Base-by-base conservation (phyloP, 2,329 filamentous ascomycete genomes). In the Exophiala phaeomuriformis region DNA sequence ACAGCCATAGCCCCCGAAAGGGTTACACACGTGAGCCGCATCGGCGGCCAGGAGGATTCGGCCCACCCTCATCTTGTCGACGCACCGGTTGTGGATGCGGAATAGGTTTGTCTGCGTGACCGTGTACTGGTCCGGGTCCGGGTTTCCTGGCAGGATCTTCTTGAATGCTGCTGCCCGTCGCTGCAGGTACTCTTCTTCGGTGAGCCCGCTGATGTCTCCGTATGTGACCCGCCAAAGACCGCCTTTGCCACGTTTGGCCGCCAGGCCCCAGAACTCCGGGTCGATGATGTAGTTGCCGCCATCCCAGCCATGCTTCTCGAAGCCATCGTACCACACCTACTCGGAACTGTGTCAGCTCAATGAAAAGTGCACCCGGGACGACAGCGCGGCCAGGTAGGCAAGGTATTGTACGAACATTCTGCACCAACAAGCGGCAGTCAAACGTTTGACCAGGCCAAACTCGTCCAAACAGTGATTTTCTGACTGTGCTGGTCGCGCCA, bases 171-270 rank as follows among this genome's bases (percentile, higher is more conserved):
- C 65, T 2, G 77, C 72, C 56, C 80, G 79, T 7, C 80, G 73
- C 19, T 69, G 71, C 28, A 72, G 65, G 52, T 81, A 72, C 63
- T 83, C 71, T 5, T 81, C 79, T 31, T 65, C 68, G 0, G 73
- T 75, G 10, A 84, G 71, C 1, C 75, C 76, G 0, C 73, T 70
- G 0, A n/a, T 48, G 59, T 84, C 81, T 49, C 80, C 81, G 61
- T 85, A 84, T 0, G 81, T 81, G 32, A 85, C 77, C n/a, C 81
- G 77, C 71, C 82, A 84, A 8, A 84, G 66, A 0, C 79, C 79
- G 46, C 83, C 79, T 2, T 68, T 68, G 0, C 76, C 80, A 55
- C 84, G 78, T 48, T 73, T 77, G 1, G 81, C 81, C 2, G 78
- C 79, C 78, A 84, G 81, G 68, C 79, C 71, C 66, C 79, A 84